Evolutionary conservation across 2,329 filamentous ascomycete genomes (phyloP).

Genomic region (Alternaria angustiovoidea): DNA sequence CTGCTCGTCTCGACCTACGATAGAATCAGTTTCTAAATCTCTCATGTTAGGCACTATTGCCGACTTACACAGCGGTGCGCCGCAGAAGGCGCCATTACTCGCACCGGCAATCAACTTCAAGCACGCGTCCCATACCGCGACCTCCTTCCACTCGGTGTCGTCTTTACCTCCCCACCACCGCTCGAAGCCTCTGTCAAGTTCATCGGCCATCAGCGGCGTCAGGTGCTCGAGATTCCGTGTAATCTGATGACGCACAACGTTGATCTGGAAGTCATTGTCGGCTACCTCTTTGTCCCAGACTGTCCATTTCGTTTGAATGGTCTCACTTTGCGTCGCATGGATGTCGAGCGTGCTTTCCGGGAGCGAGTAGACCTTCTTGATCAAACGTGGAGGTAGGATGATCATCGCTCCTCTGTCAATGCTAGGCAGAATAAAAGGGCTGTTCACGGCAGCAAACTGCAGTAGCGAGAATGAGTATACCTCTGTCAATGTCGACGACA

Average conservation of each 20-base stretch:
- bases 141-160: slow-evolving; percentile 23
- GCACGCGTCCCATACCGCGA: slow-evolving; percentile 23
- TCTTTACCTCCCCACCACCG: slow-evolving; percentile 18
- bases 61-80: slow-evolving; percentile 24
- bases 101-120: slow-evolving; percentile 23
- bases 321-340: slow-evolving; percentile 23
- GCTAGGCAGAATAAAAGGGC: slow-evolving; percentile 21
- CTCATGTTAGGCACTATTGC: background rate
- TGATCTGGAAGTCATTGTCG: slow-evolving; percentile 25
- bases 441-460: slow-evolving; percentile 18
- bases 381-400: slow-evolving; percentile 22
- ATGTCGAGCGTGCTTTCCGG: slow-evolving; percentile 22
- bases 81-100: slow-evolving; percentile 25
- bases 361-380: slow-evolving; percentile 23
- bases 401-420: slow-evolving; percentile 27
- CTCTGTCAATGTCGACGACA: background rate
- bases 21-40: background rate
- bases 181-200: slow-evolving; percentile 21
- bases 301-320: slow-evolving; percentile 27
- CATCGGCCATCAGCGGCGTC: slow-evolving; percentile 25
- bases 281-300: slow-evolving; percentile 24
- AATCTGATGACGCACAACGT: slow-evolving; percentile 27
- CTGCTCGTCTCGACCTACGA: slow-evolving; percentile 18
- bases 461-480: background rate
- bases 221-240: slow-evolving; percentile 22